Conservation (phyloP, 2,329 filamentous ascomycete genomes). For the Aspergillus novofumigatus region DNA sequence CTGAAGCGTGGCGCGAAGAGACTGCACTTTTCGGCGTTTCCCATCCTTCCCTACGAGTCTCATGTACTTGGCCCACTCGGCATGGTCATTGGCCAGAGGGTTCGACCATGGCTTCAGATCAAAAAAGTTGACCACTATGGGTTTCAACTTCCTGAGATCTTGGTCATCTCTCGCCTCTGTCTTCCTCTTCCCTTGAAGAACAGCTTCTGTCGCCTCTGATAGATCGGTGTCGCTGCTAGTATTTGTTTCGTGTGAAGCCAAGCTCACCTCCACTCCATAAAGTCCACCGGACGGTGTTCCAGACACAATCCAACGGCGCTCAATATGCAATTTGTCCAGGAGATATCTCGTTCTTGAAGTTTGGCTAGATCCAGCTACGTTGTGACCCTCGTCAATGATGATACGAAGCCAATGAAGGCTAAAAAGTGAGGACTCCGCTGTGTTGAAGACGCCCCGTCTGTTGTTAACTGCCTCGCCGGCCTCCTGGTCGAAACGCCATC, state of each 20-base stretch:
- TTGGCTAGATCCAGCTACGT: constrained; percentile 63
- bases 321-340: constrained; percentile 53
- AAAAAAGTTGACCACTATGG: constrained; percentile 66
- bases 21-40: constrained; percentile 37
- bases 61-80: constrained; percentile 71
- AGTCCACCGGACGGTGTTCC: constrained; percentile 84
- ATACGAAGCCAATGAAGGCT: constrained; percentile 78
- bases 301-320: constrained; percentile 82
- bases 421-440: constrained; percentile 60
- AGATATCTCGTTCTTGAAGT: constrained; percentile 57
- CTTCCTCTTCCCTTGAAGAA: constrained; percentile 31
- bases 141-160: constrained; percentile 60
- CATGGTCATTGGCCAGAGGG: constrained; percentile 52
- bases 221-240: constrained; percentile 31
- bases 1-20: constrained; percentile 65
- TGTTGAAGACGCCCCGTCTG: constrained; percentile 40
- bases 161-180: constrained; percentile 44
- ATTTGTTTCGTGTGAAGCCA: constrained; percentile 41
- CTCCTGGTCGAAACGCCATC: constrained; percentile 67
- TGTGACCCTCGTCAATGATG: constrained; percentile 90
- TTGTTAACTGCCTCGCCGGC: constrained; percentile 51
- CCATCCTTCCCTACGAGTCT: constrained; percentile 58
- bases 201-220: constrained; percentile 26
- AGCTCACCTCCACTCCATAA: constrained; percentile 66
- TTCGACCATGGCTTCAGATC: constrained; percentile 77